Conservation (phyloP, 257 asterid genomes). For the Ocimum tenuiflorum region DNA sequence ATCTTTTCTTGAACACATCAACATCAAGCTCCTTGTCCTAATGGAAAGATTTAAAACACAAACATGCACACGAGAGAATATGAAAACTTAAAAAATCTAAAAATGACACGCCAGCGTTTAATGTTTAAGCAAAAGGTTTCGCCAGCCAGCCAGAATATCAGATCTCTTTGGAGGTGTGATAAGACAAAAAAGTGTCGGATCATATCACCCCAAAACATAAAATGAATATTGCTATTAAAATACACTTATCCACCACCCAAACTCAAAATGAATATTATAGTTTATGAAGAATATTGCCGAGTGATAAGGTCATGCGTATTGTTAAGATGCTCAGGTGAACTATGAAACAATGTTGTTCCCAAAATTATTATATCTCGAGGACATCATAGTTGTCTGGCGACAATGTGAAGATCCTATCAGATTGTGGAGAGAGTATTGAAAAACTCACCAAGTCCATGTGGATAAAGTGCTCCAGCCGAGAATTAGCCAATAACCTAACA, state of each 20-base stretch:
- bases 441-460: constrained; percentile 76
- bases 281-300: not conserved
- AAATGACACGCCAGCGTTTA: not conserved
- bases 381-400: not conserved
- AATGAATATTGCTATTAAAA: no score
- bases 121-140: constrained; percentile 1
- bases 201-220: no score
- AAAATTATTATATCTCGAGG: not conserved
- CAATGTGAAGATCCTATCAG: not conserved
- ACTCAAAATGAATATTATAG: no score
- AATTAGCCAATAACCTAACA: constrained; percentile 54
- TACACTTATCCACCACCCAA: no score
- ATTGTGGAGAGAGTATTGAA: not conserved
- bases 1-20: constrained; percentile 52
- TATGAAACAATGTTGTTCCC: no score
- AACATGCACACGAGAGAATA: not conserved
- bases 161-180: no score
- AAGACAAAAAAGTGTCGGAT: not conserved
- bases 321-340: no score
- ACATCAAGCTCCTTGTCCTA: constrained; percentile 77
- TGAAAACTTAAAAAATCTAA: not conserved
- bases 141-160: no score
- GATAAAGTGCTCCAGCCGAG: constrained; percentile 60
- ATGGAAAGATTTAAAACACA: not conserved
- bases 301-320: not conserved